Percentiles rank a stretch among this genome's conserved stretches.
phyloP scores from a whole-genome alignment of 495 filamentous ascomycete genomes.

The Penicillium maclennaniae region DNA sequence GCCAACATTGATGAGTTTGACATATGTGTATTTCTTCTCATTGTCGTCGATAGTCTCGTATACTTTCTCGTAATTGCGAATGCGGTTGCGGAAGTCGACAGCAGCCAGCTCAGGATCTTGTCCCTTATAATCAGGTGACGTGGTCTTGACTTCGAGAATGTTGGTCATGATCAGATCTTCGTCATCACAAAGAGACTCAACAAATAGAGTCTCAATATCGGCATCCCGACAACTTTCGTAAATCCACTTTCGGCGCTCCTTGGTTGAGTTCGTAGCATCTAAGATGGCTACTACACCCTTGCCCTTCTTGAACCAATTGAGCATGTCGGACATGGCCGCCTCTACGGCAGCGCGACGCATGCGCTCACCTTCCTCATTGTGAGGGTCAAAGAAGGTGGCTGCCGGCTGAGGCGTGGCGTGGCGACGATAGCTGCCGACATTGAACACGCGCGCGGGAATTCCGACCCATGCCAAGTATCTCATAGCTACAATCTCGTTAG shows the following conservation, averaged over 20 bases:
- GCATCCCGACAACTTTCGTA: conserved; percentile 66
- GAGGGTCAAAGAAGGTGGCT: conserved; percentile 88
- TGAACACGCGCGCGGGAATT: conserved; percentile 89
- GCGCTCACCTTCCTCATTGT: conserved; percentile 84
- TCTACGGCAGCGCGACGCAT: conserved; percentile 82
- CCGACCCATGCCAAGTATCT: conserved; percentile 95
- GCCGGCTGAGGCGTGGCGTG: conserved; percentile 77
- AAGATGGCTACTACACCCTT: conserved; percentile 82
- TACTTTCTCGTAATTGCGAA: conserved; percentile 92
- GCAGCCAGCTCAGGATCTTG: conserved; percentile 91
- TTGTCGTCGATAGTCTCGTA: conserved; percentile 88
- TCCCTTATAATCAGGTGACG: conserved; percentile 88
- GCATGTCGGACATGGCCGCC: conserved; percentile 86
- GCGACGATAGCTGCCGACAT: conserved; percentile 92
- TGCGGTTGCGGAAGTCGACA: conserved; percentile 86
- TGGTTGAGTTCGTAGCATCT: conserved; percentile 94
- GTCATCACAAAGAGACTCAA: conserved; percentile 93
- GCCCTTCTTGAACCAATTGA: conserved; percentile 75
- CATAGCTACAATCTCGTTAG: conserved; percentile 57
- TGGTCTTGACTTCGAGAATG: conserved; percentile 95
- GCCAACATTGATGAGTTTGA: conserved; percentile 96
- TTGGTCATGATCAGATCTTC: conserved; percentile 95
- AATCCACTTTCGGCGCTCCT: conserved; percentile 85
- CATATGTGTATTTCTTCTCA: conserved; percentile 81
- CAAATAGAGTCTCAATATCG: conserved; percentile 85